These are phyloP conservation scores for Colletotrichum sp. DNA, from an alignment of 2,329 filamentous ascomycete species.

Conservation along the genomic window DNA sequence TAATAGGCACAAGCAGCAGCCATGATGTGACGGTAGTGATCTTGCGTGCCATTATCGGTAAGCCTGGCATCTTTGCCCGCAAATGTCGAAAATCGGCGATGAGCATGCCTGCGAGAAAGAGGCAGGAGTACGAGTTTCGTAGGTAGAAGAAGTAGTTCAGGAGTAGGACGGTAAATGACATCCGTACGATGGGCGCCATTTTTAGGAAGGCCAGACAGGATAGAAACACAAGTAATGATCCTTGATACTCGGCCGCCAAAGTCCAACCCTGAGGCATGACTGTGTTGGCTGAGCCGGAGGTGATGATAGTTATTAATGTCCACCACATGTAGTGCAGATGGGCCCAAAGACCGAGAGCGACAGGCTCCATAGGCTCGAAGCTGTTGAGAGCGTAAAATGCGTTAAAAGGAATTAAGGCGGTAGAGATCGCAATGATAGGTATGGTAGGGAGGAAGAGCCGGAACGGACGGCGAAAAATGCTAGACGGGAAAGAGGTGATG, in stretches of 20 bases:
- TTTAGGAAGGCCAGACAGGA: not conserved
- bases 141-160: not conserved
- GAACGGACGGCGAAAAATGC: constrained; percentile 50
- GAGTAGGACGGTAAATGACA: not conserved
- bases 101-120: not conserved
- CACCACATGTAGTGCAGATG: not conserved
- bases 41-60: not conserved
- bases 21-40: not conserved
- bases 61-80: not conserved
- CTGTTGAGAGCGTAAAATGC: not conserved
- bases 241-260: not conserved
- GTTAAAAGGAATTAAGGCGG: not conserved
- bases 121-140: not conserved
- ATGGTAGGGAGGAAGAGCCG: constrained; percentile 50
- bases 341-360: not conserved
- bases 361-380: not conserved
- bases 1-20: not conserved
- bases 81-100: not conserved
- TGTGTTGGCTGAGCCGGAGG: not conserved
- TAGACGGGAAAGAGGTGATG: constrained; percentile 46
- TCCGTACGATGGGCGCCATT: not conserved
- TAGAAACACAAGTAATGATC: not conserved
- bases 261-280: not conserved
- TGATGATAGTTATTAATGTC: not conserved
- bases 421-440: not conserved